These are phyloP conservation scores for Phytophthora pseudosyringae DNA, from an alignment of 352 stramenopile species.

Conservation along the genomic window DNA sequence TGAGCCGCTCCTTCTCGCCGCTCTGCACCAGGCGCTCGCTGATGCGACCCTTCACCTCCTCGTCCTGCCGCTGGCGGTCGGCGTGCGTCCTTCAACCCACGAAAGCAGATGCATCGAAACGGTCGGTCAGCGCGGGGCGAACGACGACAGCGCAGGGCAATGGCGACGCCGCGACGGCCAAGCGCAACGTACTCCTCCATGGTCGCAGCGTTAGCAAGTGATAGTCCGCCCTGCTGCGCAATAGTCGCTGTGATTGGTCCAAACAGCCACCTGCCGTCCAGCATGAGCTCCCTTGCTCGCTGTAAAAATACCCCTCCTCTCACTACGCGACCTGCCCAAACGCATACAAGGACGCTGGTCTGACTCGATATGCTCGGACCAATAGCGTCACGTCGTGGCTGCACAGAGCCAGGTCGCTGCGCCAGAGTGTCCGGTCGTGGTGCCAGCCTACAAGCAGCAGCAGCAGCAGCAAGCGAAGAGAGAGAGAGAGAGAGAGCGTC, in stretches of 20 bases:
- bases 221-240: constrained; percentile 20
- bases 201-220: constrained; percentile 1
- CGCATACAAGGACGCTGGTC: constrained; percentile 13
- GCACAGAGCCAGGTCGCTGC: constrained; percentile 13
- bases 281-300: background rate
- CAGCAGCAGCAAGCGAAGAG: background rate
- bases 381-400: constrained; percentile 39
- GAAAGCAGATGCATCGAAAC: constrained; percentile 22
- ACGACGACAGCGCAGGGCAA: constrained; percentile 5
- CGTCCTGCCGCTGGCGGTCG: constrained; percentile 66
- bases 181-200: constrained; percentile 41
- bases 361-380: constrained; percentile 39
- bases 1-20: constrained; percentile 91
- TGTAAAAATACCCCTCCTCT: constrained; percentile 2
- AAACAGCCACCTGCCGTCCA: constrained; percentile 8
- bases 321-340: background rate
- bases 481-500: background rate
- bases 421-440: constrained; percentile 27
- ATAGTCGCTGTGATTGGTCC: constrained; percentile 10
- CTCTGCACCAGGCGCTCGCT: constrained; percentile 90
- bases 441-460: constrained; percentile 10
- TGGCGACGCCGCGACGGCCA: constrained; percentile 1
- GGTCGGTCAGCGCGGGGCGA: constrained; percentile 1
- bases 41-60: constrained; percentile 79
- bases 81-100: constrained; percentile 47